These are phyloP conservation scores for Eucalyptus tenuipes DNA, from an alignment of 345 rosid species.

Conservation along the genomic window DNA sequence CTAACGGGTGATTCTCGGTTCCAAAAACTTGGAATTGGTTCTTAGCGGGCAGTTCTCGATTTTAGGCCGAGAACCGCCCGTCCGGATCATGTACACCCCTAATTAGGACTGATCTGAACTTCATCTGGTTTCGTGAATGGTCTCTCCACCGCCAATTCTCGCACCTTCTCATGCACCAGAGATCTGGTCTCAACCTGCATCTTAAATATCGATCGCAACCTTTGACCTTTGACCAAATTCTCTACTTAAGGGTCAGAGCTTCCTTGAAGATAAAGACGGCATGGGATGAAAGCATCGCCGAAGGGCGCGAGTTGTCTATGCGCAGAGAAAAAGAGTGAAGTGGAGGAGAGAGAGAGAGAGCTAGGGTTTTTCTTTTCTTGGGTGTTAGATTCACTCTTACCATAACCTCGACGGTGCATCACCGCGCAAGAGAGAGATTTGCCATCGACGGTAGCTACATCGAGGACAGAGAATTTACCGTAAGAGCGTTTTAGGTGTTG, in stretches of 20 bases:
- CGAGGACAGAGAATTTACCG: neutral
- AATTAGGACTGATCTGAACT: neutral
- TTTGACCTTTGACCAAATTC: neutral
- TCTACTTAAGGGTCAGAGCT: neutral
- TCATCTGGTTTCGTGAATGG: neutral
- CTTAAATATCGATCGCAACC: neutral
- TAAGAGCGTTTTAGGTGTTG: neutral
- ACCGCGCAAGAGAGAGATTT: neutral
- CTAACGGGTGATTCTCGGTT: no score
- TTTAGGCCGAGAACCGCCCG: no score
- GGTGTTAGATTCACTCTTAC: neutral
- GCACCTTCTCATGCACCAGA: neutral
- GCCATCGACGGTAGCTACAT: neutral
- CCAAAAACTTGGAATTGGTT: no score
- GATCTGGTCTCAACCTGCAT: neutral
- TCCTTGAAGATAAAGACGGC: neutral
- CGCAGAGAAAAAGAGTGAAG: neutral
- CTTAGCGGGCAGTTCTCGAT: no score
- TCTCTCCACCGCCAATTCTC: neutral
- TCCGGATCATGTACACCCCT: no score
- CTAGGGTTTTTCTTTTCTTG: neutral
- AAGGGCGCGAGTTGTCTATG: neutral
- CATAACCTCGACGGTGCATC: neutral
- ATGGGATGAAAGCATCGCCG: neutral
- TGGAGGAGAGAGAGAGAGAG: neutral